Evolutionary conservation across 176 grass and related monocot genomes (phyloP), one percentile per base, ranked within the genome.

Genomic region (Hyparrhenia diplandra): DNA sequence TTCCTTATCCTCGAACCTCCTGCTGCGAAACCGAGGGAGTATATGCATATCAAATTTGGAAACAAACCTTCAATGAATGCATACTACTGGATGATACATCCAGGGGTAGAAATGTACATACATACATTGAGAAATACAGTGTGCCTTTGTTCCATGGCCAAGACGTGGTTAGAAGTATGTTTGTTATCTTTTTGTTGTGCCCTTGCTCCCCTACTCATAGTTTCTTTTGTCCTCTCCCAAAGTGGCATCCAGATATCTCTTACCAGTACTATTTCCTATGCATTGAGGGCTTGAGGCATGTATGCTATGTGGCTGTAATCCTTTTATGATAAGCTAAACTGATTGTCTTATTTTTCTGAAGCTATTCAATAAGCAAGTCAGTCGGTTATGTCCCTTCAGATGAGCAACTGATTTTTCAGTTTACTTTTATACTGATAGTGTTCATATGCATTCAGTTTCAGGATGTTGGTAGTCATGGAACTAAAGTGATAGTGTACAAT

Each of bases 401-500:
- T 3, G 61, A 68, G 61, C 23, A 67, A 60, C 77, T 37, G 8
- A 9, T 24, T 88, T 80, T 73, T 57, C 32, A 60, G 14, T 87
- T 18, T 78, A 27, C 10, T 34, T 73, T 11, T 61, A 41, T 68
- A 84, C 24, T 84, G 39, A 76, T 83, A 82, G 39, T 85, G 32
- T 75, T 62, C 65, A 71, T 83, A 57, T 82, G 51, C 28, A 72
- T 81, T 83, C 84, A 98, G 95, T 92, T 98, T 68, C 84, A 92
- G 77, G 92, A 89, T 89, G 73, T 98, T 31, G 84, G 72, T 87
- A 63, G 67, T 77, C 92, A 94, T 92, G 95, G 95, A 78, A 98
- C 95, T 16, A 98, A 92, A 87, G 92, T 98, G 65, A 29, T 70
- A 24, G 82, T 98, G 85, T 98, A 94, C 82, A 98, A 98, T 92